phyloP scores from a whole-genome alignment of 2,329 filamentous ascomycete species.

The Macrophomina tecta region DNA sequence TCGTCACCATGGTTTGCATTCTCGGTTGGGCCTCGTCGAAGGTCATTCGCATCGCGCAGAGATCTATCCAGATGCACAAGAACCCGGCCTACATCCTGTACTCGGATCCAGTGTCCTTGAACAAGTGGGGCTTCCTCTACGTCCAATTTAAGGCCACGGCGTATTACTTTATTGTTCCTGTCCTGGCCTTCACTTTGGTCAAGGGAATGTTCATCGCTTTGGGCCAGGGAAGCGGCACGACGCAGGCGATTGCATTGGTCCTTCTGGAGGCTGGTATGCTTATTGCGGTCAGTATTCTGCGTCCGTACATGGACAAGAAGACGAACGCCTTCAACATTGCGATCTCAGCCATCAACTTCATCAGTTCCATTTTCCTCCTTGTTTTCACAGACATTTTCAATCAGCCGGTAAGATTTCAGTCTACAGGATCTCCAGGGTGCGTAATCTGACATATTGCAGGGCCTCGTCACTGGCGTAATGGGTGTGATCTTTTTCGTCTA shows the following conservation, averaged over 20 bases:
- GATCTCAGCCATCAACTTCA: slow-evolving; percentile 86
- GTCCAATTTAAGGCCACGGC: slow-evolving; percentile 95
- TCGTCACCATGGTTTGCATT: slow-evolving; percentile 78
- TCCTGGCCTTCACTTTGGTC: slow-evolving; percentile 78
- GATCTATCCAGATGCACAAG: slow-evolving; percentile 89
- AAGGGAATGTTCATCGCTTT: slow-evolving; percentile 91
- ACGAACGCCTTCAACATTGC: slow-evolving; percentile 96
- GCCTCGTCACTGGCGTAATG: slow-evolving; percentile 83
- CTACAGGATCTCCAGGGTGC: neutral
- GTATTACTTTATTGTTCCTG: slow-evolving; percentile 90
- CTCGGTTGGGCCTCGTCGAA: slow-evolving; percentile 88
- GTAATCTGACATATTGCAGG: slow-evolving; percentile 49
- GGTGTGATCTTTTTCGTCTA: slow-evolving; percentile 88
- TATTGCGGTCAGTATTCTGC: slow-evolving; percentile 77
- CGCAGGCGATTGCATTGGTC: slow-evolving; percentile 82
- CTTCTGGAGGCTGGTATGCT: slow-evolving; percentile 81
- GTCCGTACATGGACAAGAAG: slow-evolving; percentile 99
- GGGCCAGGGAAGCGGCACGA: slow-evolving; percentile 70
- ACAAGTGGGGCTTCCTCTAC: slow-evolving; percentile 98
- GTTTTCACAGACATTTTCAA: slow-evolving; percentile 88
- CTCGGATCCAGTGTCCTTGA: slow-evolving; percentile 89
- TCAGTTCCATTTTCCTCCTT: slow-evolving; percentile 87
- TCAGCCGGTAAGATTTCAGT: slow-evolving; percentile 65
- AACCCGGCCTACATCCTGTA: slow-evolving; percentile 97
- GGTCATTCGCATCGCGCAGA: slow-evolving; percentile 85